Base-by-base conservation (phyloP, 768 basidiomycete genomes). In the Coprinopsis sp. region DNA sequence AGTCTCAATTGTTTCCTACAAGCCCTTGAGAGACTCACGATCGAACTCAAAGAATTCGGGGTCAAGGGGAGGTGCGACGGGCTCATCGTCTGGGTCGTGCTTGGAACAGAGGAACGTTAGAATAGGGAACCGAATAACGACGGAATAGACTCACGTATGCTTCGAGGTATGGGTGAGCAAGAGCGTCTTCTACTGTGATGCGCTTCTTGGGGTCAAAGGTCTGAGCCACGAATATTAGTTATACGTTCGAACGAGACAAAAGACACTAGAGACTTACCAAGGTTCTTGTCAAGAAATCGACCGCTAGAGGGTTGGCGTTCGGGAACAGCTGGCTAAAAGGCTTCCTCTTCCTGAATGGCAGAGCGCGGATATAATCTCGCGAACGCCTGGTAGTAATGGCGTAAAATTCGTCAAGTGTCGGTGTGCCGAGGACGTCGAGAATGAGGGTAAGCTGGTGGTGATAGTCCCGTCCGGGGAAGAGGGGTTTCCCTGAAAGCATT, bases 171-270 rank as follows among this genome's bases (percentile, higher is more conserved):
- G 94, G 93, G 58, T 97, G 94, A n/a, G 85, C 84, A 27, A 99
- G 72, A 5, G 93, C 93, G 48, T 94, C 84, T 61, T 97, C 94
- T 31, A 94, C 91, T 1, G 91, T 91, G 63, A 92, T 84, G 36
- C 96, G 85, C 65, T 94, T 96, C 74, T 93, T 94, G 19, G 96
- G 95, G 67, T 96, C 94, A 66, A 98, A 99, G 1, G 96, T 95
- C 87, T 88, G 54, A 16, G 37, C 40, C 33, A 37, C 13, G n/a
- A n/a, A n/a, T n/a, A n/a, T n/a, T n/a, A n/a, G n/a, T n/a, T n/a
- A n/a, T n/a, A n/a, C n/a, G n/a, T n/a, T n/a, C n/a, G n/a, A n/a
- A n/a, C n/a, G n/a, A n/a, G n/a, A n/a, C n/a, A n/a, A n/a, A n/a
- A n/a, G n/a, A n/a, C n/a, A n/a, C n/a, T n/a, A n/a, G n/a, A n/a